phyloP scores from a whole-genome alignment of 2,329 filamentous ascomycete species.

The Arachnomyces sp. region DNA sequence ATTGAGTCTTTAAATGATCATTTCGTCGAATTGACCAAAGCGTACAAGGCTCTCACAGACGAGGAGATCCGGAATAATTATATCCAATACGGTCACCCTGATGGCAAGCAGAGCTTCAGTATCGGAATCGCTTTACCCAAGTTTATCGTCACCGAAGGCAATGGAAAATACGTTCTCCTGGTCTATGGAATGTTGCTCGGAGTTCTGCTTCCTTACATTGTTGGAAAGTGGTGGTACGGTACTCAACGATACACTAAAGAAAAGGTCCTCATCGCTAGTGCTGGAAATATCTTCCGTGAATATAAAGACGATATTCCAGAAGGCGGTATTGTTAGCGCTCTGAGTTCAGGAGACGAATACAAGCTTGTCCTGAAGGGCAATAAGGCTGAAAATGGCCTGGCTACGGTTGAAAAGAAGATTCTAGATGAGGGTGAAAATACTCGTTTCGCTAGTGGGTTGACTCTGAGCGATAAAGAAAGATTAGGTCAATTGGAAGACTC shows the following conservation, averaged over 20 bases:
- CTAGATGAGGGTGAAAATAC: constrained; percentile 51
- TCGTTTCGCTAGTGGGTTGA: constrained; percentile 49
- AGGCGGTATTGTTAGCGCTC: constrained; percentile 67
- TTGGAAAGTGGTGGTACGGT: constrained; percentile 98
- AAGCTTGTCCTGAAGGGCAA: constrained; percentile 66
- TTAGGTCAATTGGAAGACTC: constrained; percentile 75
- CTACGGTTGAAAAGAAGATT: constrained; percentile 76
- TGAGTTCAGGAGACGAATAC: constrained; percentile 84
- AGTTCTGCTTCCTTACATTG: constrained; percentile 82
- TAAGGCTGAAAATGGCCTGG: constrained; percentile 70
- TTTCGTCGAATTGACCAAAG: constrained; percentile 94
- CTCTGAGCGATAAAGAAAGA: constrained; percentile 65
- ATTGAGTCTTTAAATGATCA: constrained; percentile 72
- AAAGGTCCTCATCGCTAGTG: constrained; percentile 83
- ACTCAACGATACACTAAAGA: constrained; percentile 90
- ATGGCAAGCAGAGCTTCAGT: constrained; percentile 96
- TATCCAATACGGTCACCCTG: constrained; percentile 89
- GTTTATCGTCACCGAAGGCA: constrained; percentile 85
- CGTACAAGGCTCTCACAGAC: constrained; percentile 94
- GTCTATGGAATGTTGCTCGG: constrained; percentile 84
- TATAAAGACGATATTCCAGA: constrained; percentile 80
- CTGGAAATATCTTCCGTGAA: constrained; percentile 88
- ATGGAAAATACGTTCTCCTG: constrained; percentile 89
- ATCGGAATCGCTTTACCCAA: constrained; percentile 94
- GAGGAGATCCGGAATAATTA: constrained; percentile 97